These are phyloP conservation scores for Mortierella sp. DNA, from an alignment of 371 early-diverging fungal species.

Conservation along the genomic window DNA sequence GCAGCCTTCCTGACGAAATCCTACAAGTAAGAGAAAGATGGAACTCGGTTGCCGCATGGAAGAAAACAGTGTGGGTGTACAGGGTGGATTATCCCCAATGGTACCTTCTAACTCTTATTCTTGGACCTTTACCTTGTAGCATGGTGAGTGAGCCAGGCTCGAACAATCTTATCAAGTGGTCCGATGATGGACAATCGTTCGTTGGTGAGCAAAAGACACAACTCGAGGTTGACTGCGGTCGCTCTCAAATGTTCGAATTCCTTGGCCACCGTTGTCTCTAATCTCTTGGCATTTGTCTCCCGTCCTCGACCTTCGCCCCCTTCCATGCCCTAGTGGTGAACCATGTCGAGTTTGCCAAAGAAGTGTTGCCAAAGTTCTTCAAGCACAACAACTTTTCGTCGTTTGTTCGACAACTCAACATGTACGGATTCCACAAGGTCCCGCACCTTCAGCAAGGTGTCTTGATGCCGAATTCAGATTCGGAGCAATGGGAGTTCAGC, in stretches of 20 bases:
- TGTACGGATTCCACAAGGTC: constrained; percentile 90
- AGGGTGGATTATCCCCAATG: too few relatives aligned
- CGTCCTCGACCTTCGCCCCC: not conserved
- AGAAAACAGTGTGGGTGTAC: too few relatives aligned
- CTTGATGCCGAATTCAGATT: constrained; percentile 68
- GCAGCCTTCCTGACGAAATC: constrained; percentile 92
- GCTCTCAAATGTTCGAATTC: too few relatives aligned
- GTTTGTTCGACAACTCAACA: constrained; percentile 96
- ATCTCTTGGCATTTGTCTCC: too few relatives aligned
- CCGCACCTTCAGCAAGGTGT: constrained; percentile 85
- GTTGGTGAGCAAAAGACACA: constrained; percentile 53
- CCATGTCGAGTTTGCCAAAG: constrained; percentile 86
- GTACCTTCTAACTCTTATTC: too few relatives aligned
- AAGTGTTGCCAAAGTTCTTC: constrained; percentile 87
- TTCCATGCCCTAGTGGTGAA: constrained; percentile 66
- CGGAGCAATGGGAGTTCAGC: constrained; percentile 71
- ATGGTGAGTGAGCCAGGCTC: constrained; percentile 79
- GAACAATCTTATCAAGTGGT: constrained; percentile 81
- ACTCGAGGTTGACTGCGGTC: not conserved
- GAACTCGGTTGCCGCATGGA: too few relatives aligned
- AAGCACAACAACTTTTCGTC: constrained; percentile 94
- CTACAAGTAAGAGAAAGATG: constrained; percentile 65
- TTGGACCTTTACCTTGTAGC: too few relatives aligned
- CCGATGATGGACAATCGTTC: constrained; percentile 80
- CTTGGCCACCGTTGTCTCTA: too few relatives aligned